Base-by-base conservation (phyloP, 2,329 filamentous ascomycete genomes). In the Fusarium mexicanum region DNA sequence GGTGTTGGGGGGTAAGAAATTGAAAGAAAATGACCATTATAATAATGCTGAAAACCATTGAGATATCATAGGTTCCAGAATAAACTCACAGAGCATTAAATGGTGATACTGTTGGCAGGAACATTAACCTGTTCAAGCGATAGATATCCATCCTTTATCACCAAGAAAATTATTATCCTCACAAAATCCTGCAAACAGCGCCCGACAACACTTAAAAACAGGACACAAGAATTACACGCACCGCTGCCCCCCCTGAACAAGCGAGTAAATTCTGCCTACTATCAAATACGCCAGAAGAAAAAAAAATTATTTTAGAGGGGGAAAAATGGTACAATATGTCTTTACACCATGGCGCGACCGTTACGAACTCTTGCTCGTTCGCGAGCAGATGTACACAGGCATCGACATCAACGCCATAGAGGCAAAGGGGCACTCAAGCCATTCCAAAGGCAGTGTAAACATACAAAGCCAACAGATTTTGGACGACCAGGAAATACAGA, bases 311-410 rank as follows among this genome's bases (percentile, higher is more conserved):
- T n/a, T 2, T 14, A 51, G 26, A 31, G 26, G 26, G n/a, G 26
- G 31, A 24, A 24, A 16, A 46, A 93, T 93, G 91, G 90, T 92
- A 35, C 90, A 91, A 79, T 94, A 93, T 83, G 87, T 92, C 71
- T 90, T 93, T 78, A 94, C 92, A 62, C 92, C 92, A 40, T 95
- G 93, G 93, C 91, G 92, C 73, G 84, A 89, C 81, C 87, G 86
- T 62, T 79, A 83, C 66, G 92, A 94, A 80, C 88, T 95, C 69
- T 86, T 94, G 65, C 81, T 85, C 55, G 89, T 94, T 61, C 89
- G 92, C 69, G 81, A 84, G 61, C 88, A 92, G 75, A 88, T 95
- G 75, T 95, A 93, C 81, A 77, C 74, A 48, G 55, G 64, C 48
- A 64, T 64, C 54, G 60, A 40, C 40, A 64, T 58, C 62, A 64